A percentile compares a stretch with the other conserved stretches of the same genome.
Evolutionary conservation across 83 land plant species (phyloP).

Genomic region (Thuja plicata): DNA sequence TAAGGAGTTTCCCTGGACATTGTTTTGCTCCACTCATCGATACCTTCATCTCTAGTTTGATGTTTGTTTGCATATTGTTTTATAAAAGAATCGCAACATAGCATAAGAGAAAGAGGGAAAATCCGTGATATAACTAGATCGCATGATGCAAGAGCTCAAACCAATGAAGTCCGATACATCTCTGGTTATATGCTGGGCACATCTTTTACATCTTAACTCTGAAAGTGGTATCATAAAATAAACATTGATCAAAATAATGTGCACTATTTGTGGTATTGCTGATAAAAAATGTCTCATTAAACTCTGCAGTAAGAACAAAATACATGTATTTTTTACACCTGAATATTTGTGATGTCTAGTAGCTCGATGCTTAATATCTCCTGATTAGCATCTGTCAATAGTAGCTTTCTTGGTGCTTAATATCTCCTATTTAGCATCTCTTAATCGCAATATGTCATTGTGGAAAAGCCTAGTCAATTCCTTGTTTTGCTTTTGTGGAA

Average conservation of each 20-base stretch:
- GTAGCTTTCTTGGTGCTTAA: neutral
- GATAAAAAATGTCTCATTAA: neutral
- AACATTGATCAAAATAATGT: neutral
- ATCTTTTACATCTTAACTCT: neutral
- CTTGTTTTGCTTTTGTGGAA: neutral
- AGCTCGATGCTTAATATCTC: neutral
- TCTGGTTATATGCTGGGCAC: neutral
- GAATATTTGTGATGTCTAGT: neutral
- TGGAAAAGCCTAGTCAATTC: neutral
- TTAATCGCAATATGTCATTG: neutral
- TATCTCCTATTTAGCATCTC: neutral
- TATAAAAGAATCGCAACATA: neutral
- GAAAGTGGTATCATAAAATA: neutral
- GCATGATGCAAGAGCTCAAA: neutral
- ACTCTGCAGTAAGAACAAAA: neutral
- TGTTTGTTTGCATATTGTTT: neutral
- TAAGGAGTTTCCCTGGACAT: neutral
- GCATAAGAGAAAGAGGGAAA: neutral
- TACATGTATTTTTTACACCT: too few species aligned
- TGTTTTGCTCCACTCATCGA: neutral
- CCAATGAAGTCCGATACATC: neutral
- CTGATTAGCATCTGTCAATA: neutral
- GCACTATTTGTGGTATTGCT: neutral
- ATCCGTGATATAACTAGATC: neutral
- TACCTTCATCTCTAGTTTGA: neutral